A percentile compares a stretch with the other conserved stretches of the same genome.
These are phyloP conservation scores for Hemisphaericaspora nanyangensis DNA, from an alignment of 805 yeast genomes.

Conservation along the genomic window DNA sequence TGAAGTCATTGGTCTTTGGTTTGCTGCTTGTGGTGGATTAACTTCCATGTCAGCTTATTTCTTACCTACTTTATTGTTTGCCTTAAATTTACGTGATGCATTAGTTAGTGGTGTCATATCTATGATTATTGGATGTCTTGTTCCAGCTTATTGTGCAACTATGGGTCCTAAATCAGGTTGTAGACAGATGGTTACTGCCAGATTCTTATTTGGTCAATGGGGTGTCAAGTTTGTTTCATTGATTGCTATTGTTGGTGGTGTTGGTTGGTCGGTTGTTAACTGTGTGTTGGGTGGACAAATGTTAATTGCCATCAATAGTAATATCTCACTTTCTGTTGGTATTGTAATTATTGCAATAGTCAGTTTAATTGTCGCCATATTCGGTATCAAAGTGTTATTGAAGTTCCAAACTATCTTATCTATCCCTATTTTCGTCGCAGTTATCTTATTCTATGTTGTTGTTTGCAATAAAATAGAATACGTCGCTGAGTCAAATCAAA, in stretches of 20 bases:
- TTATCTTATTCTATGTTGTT: constrained; percentile 28
- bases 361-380: constrained; percentile 26
- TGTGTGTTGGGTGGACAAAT: constrained; percentile 38
- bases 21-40: constrained; percentile 37
- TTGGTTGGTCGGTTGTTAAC: constrained; percentile 38
- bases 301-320: constrained; percentile 21
- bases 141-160: constrained; percentile 35
- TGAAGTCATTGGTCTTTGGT: constrained; percentile 33
- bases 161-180: constrained; percentile 39
- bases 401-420: constrained; percentile 26
- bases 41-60: constrained; percentile 37
- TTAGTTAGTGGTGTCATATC: constrained; percentile 28
- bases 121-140: constrained; percentile 29
- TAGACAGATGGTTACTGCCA: constrained; percentile 35
- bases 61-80: constrained; percentile 26
- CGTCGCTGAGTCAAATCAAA: constrained; percentile 15
- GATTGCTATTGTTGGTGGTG: constrained; percentile 28
- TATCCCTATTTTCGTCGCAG: constrained; percentile 26
- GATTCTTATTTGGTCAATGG: constrained; percentile 35
- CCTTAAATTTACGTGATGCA: constrained; percentile 23
- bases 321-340: constrained; percentile 25
- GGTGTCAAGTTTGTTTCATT: constrained; percentile 29
- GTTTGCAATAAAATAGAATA: constrained; percentile 21
- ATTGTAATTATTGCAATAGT: constrained; percentile 25
- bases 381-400: constrained; percentile 29